Conservation (phyloP, 257 asterid species). For the Nyctanthes arbortristis region DNA sequence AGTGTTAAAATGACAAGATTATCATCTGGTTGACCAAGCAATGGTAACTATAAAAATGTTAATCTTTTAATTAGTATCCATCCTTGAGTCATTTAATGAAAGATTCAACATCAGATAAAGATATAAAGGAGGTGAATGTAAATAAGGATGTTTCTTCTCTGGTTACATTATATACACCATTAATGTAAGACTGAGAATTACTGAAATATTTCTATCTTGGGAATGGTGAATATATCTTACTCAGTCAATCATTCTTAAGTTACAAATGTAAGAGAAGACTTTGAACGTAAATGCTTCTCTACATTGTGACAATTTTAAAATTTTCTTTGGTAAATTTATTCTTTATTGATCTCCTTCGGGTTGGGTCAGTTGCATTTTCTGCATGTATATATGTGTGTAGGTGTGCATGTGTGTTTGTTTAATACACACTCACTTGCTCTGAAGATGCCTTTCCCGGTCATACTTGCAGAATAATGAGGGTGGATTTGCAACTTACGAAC, state of each 20-base stretch:
- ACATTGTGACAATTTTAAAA: constrained; percentile 10
- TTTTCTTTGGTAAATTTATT: no score
- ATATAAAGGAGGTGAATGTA: neutral
- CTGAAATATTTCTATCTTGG: constrained; percentile 8
- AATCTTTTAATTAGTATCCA: neutral
- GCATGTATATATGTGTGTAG: neutral
- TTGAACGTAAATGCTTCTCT: constrained; percentile 18
- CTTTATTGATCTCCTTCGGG: neutral
- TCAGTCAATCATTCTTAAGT: neutral
- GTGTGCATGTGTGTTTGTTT: no score
- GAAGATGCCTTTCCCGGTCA: constrained; percentile 34
- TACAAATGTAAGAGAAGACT: neutral
- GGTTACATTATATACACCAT: neutral
- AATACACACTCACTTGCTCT: constrained; percentile 27
- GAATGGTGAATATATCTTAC: constrained; percentile 1
- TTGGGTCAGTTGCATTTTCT: neutral
- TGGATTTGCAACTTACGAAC: constrained; percentile 96
- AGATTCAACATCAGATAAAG: neutral
- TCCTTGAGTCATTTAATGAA: neutral
- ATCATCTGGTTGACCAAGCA: no score
- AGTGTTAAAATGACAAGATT: no score
- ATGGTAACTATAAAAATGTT: neutral
- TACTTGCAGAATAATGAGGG: constrained; percentile 74
- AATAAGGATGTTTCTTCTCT: neutral
- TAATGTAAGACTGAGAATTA: neutral